These are phyloP conservation scores for Chimonanthus salicifolius DNA, from an alignment of 164 flowering plant genomes.

Conservation along the genomic window DNA sequence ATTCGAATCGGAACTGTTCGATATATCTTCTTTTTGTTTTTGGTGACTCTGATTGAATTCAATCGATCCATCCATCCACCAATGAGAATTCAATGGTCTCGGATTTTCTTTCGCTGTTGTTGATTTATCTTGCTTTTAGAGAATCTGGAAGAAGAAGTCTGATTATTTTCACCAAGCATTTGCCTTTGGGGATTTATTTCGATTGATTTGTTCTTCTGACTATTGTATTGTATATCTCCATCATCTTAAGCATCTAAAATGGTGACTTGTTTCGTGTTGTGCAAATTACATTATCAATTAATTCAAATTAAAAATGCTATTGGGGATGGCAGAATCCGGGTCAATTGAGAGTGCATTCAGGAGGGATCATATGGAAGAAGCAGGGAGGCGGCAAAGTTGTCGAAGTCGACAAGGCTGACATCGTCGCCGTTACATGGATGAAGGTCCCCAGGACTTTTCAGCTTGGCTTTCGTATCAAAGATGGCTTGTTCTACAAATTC, in stretches of 20 bases:
- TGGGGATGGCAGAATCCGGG: conserved; percentile 67
- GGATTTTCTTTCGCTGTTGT: too few relatives aligned
- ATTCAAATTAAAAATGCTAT: too few relatives aligned
- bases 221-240: neutral
- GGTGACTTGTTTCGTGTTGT: too few relatives aligned
- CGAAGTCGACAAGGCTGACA: conserved; percentile 69
- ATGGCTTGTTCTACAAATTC: conserved; percentile 81
- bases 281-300: too few relatives aligned
- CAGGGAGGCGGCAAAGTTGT: conserved; percentile 90
- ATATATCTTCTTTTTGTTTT: neutral
- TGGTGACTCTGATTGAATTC: too few relatives aligned
- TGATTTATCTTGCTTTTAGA: too few relatives aligned
- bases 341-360: conserved; percentile 64
- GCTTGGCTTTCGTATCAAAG: conserved; percentile 67
- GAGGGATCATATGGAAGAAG: conserved; percentile 83
- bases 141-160: too few relatives aligned
- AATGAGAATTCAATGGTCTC: too few relatives aligned
- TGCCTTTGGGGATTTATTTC: neutral
- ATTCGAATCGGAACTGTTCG: neutral
- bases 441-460: conserved; percentile 87
- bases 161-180: too few relatives aligned
- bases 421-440: conserved; percentile 77
- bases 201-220: neutral
- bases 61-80: too few relatives aligned
- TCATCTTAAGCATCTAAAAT: too few relatives aligned